Evolutionary conservation across 2,329 filamentous ascomycete genomes (phyloP), one percentile per base, ranked within the genome.

Genomic region (Corinectria fuckeliana): DNA sequence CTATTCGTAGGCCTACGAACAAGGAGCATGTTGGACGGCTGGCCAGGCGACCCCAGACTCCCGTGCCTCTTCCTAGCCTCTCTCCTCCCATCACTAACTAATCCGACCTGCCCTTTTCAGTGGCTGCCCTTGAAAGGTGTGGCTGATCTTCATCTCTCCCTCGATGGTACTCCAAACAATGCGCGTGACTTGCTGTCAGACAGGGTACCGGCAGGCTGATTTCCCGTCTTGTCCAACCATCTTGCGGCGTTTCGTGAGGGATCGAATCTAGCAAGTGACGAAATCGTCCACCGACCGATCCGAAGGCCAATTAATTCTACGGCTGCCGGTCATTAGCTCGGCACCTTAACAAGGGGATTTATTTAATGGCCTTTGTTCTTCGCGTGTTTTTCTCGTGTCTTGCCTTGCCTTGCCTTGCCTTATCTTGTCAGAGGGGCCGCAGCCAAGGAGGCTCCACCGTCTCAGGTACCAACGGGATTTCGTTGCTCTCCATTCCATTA

Each of bases 121-220:
- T 52, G 56, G 60, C 48, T 65, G 23, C 50, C 57, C 58, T 45
- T 44, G 51, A 50, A 18, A 51, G 48, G 32, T 50, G 55, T 64
- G 45, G 57, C 50, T 60, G 65, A 71, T 69, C 65, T 62, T 70
- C 69, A 66, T 68, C 56, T 65, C 54, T 50, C 45, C 38, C 38
- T 34, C 48, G 48, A 16, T 52, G 48, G 50, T 42, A 23, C 25
- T 56, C 9, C 25, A 48, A 20, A 20, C 41, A 26, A 50, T 50
- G 50, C 56, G 18, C 39, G 45, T 55, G 56, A 59, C 44, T 25
- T 21, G 25, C 23, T 20, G 49, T 36, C 32, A 28, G 26, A 20
- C 26, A 38, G 34, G 32, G 11, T 34, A 13, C 21, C 39, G 20
- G 42, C 36, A 26, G 25, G 42, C 21, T 8, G 47, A 53, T 52